Conservation (phyloP, 345 rosid species). For the Corchorus olitorius region DNA sequence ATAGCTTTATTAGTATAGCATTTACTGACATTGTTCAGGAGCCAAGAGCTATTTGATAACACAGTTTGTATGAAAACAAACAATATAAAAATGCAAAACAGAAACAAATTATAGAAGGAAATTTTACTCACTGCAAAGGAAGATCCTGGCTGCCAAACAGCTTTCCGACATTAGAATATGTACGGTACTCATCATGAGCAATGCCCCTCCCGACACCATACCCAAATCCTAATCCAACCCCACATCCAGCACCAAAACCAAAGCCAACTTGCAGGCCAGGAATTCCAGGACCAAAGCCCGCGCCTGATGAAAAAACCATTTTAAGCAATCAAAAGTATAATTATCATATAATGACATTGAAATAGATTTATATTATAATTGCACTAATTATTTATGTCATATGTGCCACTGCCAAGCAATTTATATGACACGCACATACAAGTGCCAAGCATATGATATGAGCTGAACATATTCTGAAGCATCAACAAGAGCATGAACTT, state of each 20-base stretch:
- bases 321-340: constrained; percentile 1
- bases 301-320: constrained; percentile 42
- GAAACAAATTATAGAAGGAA: not conserved
- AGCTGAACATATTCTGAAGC: not conserved
- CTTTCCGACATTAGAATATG: constrained; percentile 56
- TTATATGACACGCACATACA: no score
- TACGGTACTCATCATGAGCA: constrained; percentile 54
- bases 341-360: not conserved
- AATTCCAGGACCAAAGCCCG: constrained; percentile 82
- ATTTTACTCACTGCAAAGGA: constrained; percentile 48
- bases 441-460: not conserved
- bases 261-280: constrained; percentile 81
- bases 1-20: not conserved
- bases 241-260: constrained; percentile 88
- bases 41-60: not conserved
- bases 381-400: no score
- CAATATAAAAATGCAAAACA: not conserved
- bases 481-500: not conserved
- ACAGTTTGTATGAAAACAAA: not conserved
- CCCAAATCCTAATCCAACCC: constrained; percentile 85
- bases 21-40: not conserved
- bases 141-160: constrained; percentile 35
- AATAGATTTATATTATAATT: not conserved
- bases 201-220: constrained; percentile 81
- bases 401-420: not conserved